Conservation (phyloP, 164 flowering plant species). For the Tetracentron sinense region DNA sequence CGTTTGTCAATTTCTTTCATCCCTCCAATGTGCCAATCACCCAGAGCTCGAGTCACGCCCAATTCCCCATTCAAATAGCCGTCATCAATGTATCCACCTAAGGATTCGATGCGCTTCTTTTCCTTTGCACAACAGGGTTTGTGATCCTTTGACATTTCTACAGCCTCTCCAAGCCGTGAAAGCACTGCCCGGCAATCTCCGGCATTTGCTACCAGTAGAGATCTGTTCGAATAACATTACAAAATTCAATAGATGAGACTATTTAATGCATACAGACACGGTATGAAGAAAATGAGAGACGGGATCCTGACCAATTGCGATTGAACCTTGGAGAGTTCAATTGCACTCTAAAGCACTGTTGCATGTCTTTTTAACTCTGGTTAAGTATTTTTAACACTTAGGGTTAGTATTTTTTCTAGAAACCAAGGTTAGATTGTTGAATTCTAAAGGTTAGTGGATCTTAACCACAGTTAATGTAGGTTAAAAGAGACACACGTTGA, state of each 20-base stretch:
- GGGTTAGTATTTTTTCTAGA: too few species aligned
- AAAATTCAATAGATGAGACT: too few species aligned
- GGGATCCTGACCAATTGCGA: too few species aligned
- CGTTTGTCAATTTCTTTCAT: constrained; percentile 43
- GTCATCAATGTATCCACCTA: constrained; percentile 79
- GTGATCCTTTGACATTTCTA: constrained; percentile 90
- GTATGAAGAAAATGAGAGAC: too few species aligned
- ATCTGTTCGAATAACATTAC: constrained; percentile 41
- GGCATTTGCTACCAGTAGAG: constrained; percentile 92
- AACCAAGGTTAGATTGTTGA: too few species aligned
- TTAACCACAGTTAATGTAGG: too few species aligned
- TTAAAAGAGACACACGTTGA: too few species aligned
- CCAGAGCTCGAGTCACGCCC: constrained; percentile 85
- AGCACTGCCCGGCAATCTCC: constrained; percentile 95
- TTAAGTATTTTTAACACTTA: too few species aligned
- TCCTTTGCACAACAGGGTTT: constrained; percentile 62
- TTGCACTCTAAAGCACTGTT: too few species aligned
- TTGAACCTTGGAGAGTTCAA: too few species aligned
- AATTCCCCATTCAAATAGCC: constrained; percentile 86
- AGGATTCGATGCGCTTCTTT: constrained; percentile 59
- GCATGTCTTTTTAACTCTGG: too few species aligned
- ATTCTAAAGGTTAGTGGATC: background rate
- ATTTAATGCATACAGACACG: too few species aligned
- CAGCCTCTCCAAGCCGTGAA: constrained; percentile 63
- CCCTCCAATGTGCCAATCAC: constrained; percentile 89